A percentile compares a stretch with the other conserved stretches of the same genome.
Evolutionary conservation across 176 grass and related monocot species (phyloP).

Genomic region (Pontederia crassipes): DNA sequence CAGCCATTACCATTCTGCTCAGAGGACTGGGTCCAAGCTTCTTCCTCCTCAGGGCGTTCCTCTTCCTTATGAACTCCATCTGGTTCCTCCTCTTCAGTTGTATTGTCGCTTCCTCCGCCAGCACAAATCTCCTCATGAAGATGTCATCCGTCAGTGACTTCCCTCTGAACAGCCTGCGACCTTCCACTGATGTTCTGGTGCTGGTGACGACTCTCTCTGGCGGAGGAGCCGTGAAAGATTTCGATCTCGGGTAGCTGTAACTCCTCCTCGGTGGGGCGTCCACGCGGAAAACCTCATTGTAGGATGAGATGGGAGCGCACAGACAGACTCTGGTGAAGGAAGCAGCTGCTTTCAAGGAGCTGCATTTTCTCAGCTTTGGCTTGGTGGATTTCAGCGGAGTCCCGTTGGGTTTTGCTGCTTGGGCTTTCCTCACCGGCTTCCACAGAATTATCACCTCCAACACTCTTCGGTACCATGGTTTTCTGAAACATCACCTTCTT

Average conservation of each 20-base stretch:
- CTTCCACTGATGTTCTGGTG: conserved; percentile 1
- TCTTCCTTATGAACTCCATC: conserved; percentile 81
- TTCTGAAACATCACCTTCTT: conserved; percentile 15
- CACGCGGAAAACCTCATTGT: conserved; percentile 64
- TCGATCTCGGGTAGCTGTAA: conserved; percentile 75
- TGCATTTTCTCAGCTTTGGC: conserved; percentile 57
- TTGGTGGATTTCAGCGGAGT: not conserved
- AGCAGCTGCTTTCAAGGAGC: conserved; percentile 74
- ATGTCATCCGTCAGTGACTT: conserved; percentile 84
- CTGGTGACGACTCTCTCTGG: not conserved
- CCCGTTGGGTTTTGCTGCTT: not conserved
- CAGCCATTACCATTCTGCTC: conserved; percentile 53
- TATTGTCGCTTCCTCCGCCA: conserved; percentile 71
- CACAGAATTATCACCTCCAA: conserved; percentile 52
- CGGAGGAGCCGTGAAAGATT: not conserved
- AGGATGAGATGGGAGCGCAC: conserved; percentile 75
- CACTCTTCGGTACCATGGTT: conserved; percentile 59
- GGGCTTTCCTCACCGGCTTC: conserved; percentile 33
- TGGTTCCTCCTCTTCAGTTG: conserved; percentile 60
- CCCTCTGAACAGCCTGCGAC: conserved; percentile 65
- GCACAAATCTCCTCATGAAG: conserved; percentile 78
- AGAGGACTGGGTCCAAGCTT: conserved; percentile 79
- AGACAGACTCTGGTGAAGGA: conserved; percentile 94
- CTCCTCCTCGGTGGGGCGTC: conserved; percentile 66
- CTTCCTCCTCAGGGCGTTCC: conserved; percentile 60